A percentile compares a stretch with the other conserved stretches of the same genome.
Evolutionary conservation across 2,329 filamentous ascomycete genomes (phyloP).

Genomic region (Phyllosticta citrichinensis): DNA sequence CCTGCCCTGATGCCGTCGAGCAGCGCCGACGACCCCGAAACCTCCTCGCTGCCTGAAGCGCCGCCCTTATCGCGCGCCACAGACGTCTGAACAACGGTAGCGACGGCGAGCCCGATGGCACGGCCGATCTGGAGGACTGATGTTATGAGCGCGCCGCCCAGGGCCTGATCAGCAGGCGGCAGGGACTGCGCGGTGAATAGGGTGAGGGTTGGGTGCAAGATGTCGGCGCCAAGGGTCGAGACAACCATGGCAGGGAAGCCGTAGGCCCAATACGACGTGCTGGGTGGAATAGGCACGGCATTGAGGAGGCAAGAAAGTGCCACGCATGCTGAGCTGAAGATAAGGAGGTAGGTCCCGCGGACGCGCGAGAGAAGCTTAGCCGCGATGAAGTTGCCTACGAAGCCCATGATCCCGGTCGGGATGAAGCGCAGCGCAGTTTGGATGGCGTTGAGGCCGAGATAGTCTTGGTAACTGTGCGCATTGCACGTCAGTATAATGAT

Average conservation of each 20-base stretch:
- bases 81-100: conserved; percentile 54
- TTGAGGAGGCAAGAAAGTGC: conserved; percentile 50
- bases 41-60: conserved; percentile 14
- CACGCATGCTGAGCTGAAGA: conserved; percentile 48
- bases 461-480: too few species aligned
- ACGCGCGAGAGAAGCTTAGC: conserved; percentile 35
- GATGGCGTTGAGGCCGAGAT: conserved; percentile 40
- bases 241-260: conserved; percentile 57
- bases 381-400: conserved; percentile 47
- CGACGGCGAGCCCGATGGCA: conserved; percentile 55
- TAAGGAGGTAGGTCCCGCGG: conserved; percentile 48
- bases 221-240: conserved; percentile 56
- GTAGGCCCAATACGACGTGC: conserved; percentile 44
- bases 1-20: conserved; percentile 29
- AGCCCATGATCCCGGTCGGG: conserved; percentile 52
- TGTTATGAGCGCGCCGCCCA: conserved; percentile 60
- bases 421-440: conserved; percentile 61
- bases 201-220: conserved; percentile 54
- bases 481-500: too few species aligned
- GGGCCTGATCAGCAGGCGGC: conserved; percentile 53
- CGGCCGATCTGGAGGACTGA: conserved; percentile 55
- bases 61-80: conserved; percentile 31
- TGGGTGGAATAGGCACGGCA: conserved; percentile 52
- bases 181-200: conserved; percentile 56
- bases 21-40: conserved; percentile 21